Percentiles rank a stretch among this genome's conserved stretches.
These are phyloP conservation scores for Crithidia expoeki DNA, from an alignment of 208 protist species.

Conservation along the genomic window DNA sequence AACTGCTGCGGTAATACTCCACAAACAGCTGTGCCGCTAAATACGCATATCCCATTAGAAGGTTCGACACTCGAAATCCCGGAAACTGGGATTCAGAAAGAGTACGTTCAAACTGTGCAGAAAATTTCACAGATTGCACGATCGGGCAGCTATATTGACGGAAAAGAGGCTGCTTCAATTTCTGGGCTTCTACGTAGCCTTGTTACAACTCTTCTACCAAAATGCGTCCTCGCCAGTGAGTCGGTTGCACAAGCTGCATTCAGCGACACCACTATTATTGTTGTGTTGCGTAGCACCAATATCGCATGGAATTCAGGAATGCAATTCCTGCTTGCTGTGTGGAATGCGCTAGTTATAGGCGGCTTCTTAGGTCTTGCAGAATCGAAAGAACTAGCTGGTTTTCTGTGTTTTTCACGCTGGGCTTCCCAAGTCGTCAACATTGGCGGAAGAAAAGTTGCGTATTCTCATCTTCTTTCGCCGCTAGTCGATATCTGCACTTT, in stretches of 20 bases:
- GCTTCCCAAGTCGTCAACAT: slow-evolving; percentile 40
- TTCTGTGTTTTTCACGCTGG: slow-evolving; percentile 64
- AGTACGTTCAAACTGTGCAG: slow-evolving; percentile 11
- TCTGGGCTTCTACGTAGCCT: slow-evolving; percentile 13
- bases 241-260: neutral
- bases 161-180: slow-evolving; percentile 15
- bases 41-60: slow-evolving; percentile 21
- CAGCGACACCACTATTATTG: slow-evolving; percentile 1
- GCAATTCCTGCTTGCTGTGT: slow-evolving; percentile 46
- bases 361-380: slow-evolving; percentile 48
- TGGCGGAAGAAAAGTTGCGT: slow-evolving; percentile 31
- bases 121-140: slow-evolving; percentile 12
- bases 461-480: slow-evolving; percentile 47
- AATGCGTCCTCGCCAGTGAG: slow-evolving; percentile 21
- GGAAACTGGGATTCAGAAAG: neutral
- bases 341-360: slow-evolving; percentile 62
- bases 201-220: slow-evolving; percentile 17
- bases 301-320: slow-evolving; percentile 22
- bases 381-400: slow-evolving; percentile 38
- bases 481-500: slow-evolving; percentile 58
- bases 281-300: neutral
- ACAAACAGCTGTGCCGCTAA: slow-evolving; percentile 32
- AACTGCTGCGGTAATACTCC: slow-evolving; percentile 24
- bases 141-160: slow-evolving; percentile 13
- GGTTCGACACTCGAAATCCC: neutral